Evolutionary conservation across 495 filamentous ascomycete genomes (phyloP).

Genomic region (Hypoxylon cercidicola): DNA sequence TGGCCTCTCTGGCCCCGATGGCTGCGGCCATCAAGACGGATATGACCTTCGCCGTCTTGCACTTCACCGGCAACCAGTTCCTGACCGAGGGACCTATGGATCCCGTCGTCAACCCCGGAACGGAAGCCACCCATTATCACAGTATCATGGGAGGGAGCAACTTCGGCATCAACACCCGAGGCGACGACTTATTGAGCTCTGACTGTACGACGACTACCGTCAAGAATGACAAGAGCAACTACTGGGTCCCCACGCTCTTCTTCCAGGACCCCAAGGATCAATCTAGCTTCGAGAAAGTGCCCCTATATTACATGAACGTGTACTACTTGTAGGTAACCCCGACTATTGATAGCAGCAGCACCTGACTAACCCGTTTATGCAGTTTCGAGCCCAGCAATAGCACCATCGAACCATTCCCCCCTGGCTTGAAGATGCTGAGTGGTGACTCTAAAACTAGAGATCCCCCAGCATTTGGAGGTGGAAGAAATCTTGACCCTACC

Average conservation of each 20-base stretch:
- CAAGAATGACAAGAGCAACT: slow-evolving; percentile 76
- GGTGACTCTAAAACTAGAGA: slow-evolving; percentile 66
- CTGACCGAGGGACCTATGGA: slow-evolving; percentile 70
- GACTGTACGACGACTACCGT: slow-evolving; percentile 73
- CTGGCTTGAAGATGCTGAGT: slow-evolving; percentile 75
- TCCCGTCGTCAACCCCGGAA: slow-evolving; percentile 71
- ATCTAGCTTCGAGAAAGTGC: slow-evolving; percentile 69
- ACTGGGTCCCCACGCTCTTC: slow-evolving; percentile 80
- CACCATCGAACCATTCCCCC: slow-evolving; percentile 72
- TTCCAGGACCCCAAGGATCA: slow-evolving; percentile 69
- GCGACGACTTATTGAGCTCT: slow-evolving; percentile 65
- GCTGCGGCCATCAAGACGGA: slow-evolving; percentile 47
- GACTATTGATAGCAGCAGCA: background rate
- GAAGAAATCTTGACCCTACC: slow-evolving; percentile 52
- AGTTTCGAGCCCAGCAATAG: slow-evolving; percentile 67
- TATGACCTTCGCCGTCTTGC: slow-evolving; percentile 58
- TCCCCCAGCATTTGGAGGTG: slow-evolving; percentile 46
- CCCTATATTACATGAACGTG: slow-evolving; percentile 67
- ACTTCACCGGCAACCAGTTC: slow-evolving; percentile 55
- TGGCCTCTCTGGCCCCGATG: slow-evolving; percentile 46
- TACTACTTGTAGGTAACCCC: slow-evolving; percentile 72
- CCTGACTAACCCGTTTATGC: slow-evolving; percentile 36
- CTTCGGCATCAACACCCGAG: slow-evolving; percentile 72
- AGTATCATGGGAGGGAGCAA: slow-evolving; percentile 75
- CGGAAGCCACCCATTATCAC: slow-evolving; percentile 70